Evolutionary conservation across 1,284 basidiomycete species (phyloP).

Genomic region (Boletellus deceptivus): DNA sequence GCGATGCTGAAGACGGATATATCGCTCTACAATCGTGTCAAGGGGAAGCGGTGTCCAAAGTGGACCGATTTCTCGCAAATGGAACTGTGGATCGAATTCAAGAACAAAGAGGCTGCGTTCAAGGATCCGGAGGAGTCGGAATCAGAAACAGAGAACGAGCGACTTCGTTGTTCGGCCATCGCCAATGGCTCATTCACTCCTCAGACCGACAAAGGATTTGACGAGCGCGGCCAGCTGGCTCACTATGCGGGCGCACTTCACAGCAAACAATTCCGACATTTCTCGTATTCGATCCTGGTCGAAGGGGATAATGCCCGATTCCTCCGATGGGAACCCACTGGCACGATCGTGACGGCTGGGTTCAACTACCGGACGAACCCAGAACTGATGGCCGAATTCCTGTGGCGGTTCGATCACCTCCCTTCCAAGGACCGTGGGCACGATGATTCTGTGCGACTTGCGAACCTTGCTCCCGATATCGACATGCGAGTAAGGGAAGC

Average conservation of each 20-base stretch:
- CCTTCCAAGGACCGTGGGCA: neutral
- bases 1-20: no score
- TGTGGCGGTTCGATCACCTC: neutral
- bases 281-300: constrained; percentile 16
- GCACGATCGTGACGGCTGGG: constrained; percentile 14
- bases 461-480: no score
- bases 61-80: no score
- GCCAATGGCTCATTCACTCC: neutral
- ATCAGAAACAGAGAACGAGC: no score
- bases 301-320: neutral
- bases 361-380: constrained; percentile 5
- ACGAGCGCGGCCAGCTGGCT: neutral
- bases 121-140: no score
- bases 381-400: neutral
- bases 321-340: constrained; percentile 22
- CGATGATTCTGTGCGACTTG: neutral
- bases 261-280: constrained; percentile 11
- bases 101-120: no score
- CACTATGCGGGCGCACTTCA: constrained; percentile 13
- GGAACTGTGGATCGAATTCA: no score
- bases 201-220: neutral
- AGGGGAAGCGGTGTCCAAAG: no score
- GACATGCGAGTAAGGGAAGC: neutral
- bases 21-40: no score
- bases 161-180: neutral